Base-by-base conservation (phyloP, 2,329 filamentous ascomycete species). In the Westerdykella aurantiaca region DNA sequence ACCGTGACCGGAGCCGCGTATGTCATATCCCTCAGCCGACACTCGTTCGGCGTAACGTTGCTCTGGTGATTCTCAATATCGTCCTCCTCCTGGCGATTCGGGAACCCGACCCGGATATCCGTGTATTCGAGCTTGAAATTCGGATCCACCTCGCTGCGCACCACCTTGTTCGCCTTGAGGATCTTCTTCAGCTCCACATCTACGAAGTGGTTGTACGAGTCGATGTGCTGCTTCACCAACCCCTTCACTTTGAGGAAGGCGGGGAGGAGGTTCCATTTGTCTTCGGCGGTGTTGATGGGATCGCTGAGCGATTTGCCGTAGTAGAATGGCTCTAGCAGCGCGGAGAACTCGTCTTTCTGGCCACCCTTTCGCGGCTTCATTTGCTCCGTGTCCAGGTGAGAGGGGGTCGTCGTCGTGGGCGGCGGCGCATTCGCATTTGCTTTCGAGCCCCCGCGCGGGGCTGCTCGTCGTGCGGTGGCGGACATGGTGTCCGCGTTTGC, bases 231-330 rank as follows among this genome's bases (percentile, higher is more conserved):
- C 69, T 96, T 96, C 42, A 96, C 90, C 45, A 96, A 75, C 45
- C 90, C 90, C 70, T 98, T 98, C 59, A 96, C 90, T 69, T 96
- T 96, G 46, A 98, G 74, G 68, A 98, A 98, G n/a, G 93, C 93
- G 0, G 93, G 94, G 22, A 98, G 72, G 34, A 98, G 76, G 66
- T 97, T 95, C 81, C 91, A 96, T 76, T 98, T 98, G 73, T 98
- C 93, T 60, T 86, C 56, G 22, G 81, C 82, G 1, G 82, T 85
- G 48, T 83, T 76, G 58, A 86, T 86, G 3, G 82, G 81, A 60
- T 85, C 83, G 0, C 80, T 83, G 44, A 85, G 66, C 39, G 75
- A 74, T 63, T 85, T 86, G 48, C 76, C 80, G 57, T 82, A 81
- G 66, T 86, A 86, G 61, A 85, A 85, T 0, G 83, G 82, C 58